Conservation (phyloP, 257 asterid genomes). For the Datura wrightii region DNA sequence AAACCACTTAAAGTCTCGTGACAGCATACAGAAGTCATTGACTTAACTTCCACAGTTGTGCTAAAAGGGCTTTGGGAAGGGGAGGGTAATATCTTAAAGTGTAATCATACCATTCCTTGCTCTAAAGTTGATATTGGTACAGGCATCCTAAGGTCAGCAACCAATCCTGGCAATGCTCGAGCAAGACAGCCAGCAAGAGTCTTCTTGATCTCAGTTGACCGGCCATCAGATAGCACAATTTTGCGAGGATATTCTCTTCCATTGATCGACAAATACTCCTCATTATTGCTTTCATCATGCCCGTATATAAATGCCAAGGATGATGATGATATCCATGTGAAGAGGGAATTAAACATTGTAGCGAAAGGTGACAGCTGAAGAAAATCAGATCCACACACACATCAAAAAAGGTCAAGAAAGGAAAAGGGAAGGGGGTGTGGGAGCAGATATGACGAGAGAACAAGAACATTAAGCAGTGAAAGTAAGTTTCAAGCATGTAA, state of each 20-base stretch:
- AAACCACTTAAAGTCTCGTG: not conserved
- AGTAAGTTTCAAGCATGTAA: conserved; percentile 5
- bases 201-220: conserved; percentile 78
- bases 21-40: conserved; percentile 8
- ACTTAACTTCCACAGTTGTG: not conserved
- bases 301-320: conserved; percentile 93
- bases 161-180: conserved; percentile 86
- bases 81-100: conserved; percentile 9
- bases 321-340: conserved; percentile 86
- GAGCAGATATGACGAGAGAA: not conserved
- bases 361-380: conserved; percentile 89
- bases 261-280: conserved; percentile 68
- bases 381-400: conserved; percentile 23
- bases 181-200: conserved; percentile 84
- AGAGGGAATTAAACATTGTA: conserved; percentile 80
- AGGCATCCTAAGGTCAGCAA: conserved; percentile 78
- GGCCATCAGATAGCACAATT: conserved; percentile 67
- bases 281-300: conserved; percentile 65
- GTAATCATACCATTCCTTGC: conserved; percentile 71
- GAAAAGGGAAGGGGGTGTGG: not conserved
- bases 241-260: conserved; percentile 86
- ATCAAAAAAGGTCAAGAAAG: conserved; percentile 27
- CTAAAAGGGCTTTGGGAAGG: not conserved
- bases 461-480: not conserved
- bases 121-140: conserved; percentile 79